These are phyloP conservation scores for Picea abies DNA, from an alignment of 83 land plant species.

Conservation along the genomic window DNA sequence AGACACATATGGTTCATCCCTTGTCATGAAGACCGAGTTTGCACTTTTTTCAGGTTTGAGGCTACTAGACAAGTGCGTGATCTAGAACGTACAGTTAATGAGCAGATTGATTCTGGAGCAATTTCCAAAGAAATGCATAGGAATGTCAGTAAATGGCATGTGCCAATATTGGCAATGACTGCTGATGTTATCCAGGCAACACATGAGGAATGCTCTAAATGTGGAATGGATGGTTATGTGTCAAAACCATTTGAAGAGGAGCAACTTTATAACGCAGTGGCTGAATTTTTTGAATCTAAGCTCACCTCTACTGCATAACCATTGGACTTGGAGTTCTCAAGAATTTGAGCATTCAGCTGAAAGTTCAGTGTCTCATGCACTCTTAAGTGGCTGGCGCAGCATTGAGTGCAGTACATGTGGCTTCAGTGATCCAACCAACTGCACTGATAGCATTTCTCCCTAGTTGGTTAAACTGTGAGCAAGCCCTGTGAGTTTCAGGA, in stretches of 20 bases:
- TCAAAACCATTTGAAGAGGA: conserved; percentile 91
- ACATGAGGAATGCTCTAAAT: conserved; percentile 60
- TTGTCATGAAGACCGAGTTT: neutral
- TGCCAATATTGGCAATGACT: conserved; percentile 95
- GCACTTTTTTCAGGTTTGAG: conserved; percentile 66
- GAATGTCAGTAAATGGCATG: conserved; percentile 41
- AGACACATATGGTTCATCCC: neutral
- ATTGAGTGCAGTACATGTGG: conserved; percentile 10
- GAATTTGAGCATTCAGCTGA: neutral
- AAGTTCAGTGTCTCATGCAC: conserved; percentile 2
- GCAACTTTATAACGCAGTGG: conserved; percentile 80
- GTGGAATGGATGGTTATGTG: conserved; percentile 95
- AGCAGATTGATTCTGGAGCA: conserved; percentile 37
- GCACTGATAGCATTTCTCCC: neutral
- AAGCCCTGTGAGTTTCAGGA: conserved; percentile 1
- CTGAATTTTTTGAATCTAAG: conserved; percentile 37
- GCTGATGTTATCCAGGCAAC: conserved; percentile 97
- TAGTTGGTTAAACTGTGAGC: neutral
- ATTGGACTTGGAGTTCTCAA: neutral
- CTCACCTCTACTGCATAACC: no score
- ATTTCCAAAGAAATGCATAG: conserved; percentile 27
- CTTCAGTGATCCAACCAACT: neutral
- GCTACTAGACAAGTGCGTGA: conserved; percentile 78
- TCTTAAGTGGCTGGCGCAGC: neutral
- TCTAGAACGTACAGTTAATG: conserved; percentile 47